Evolutionary conservation across 352 stramenopile genomes (phyloP), one percentile per base, ranked within the genome.

Genomic region (Pythium brachiatum): DNA sequence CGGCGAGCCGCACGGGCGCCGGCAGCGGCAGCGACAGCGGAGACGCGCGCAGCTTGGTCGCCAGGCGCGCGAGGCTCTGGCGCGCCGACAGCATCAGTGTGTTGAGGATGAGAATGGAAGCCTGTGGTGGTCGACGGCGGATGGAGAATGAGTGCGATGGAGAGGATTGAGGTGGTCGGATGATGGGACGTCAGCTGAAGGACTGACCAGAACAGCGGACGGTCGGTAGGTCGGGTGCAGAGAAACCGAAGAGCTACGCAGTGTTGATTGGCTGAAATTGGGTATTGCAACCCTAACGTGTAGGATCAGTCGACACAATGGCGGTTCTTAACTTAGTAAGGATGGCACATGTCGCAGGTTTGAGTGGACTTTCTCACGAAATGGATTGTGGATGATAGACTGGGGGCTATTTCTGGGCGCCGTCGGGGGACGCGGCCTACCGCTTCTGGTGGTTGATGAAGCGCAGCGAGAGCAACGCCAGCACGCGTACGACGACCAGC

Each of bases 401-500:
- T n/a, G n/a, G n/a, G n/a, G n/a, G n/a, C n/a, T n/a, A n/a, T n/a
- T n/a, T n/a, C n/a, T n/a, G n/a, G n/a, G n/a, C n/a, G n/a, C n/a
- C n/a, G n/a, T n/a, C n/a, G n/a, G n/a, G n/a, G n/a, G n/a, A n/a
- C n/a, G n/a, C 3, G 18, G 3, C 7, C 21, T 65, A 66, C 36
- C 29, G 23, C 23, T 60, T 66, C 60, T 87, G 78, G 59, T 81
- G 71, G 27, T 86, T 88, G 55, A 89, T 62, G 47, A 78, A 87
- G 16, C 75, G 74, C 66, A 89, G 69, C 26, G 76, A 53, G 11
- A 86, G 41, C 21, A 88, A 53, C 34, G 71, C 70, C 6, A 89
- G 25, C 1, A 86, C 15, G 13, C 16, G 36, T 18, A 44, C 36
- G 16, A 44, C 36, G 16, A 21, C 16, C 15, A 44, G 3, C 5